Evolutionary conservation across 805 yeast species (phyloP).

Genomic region (Zygotorulaspora danielsina): DNA sequence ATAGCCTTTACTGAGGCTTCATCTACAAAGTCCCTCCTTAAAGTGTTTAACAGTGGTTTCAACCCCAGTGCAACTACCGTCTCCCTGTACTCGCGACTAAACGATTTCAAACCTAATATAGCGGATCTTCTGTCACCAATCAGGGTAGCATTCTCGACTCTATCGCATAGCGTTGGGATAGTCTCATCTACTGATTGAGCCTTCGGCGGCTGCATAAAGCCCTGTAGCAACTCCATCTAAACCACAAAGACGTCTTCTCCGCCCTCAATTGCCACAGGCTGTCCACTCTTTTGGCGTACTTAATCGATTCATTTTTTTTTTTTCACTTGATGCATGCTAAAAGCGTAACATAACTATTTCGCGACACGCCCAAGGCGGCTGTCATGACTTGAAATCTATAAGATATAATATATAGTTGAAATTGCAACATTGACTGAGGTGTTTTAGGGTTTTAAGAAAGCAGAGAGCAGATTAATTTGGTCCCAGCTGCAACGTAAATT

Average conservation of each 20-base stretch:
- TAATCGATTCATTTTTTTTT: neutral
- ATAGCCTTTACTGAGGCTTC: conserved; percentile 70
- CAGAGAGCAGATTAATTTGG: too few species aligned
- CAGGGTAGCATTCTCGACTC: conserved; percentile 75
- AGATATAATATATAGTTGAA: too few species aligned
- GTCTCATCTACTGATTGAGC: conserved; percentile 70
- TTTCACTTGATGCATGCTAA: too few species aligned
- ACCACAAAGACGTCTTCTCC: neutral
- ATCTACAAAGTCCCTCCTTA: conserved; percentile 65
- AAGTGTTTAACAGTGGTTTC: conserved; percentile 62
- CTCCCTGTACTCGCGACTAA: conserved; percentile 84
- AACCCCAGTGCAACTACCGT: conserved; percentile 84
- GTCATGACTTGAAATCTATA: too few species aligned
- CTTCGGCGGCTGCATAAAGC: conserved; percentile 45
- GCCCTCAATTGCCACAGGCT: conserved; percentile 1
- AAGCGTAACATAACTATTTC: too few species aligned
- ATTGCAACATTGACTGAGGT: too few species aligned
- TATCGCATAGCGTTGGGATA: conserved; percentile 81
- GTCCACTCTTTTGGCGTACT: neutral
- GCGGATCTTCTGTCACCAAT: conserved; percentile 89
- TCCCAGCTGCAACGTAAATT: too few species aligned
- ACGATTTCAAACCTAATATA: conserved; percentile 80
- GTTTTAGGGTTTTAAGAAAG: too few species aligned
- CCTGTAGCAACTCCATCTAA: conserved; percentile 40
- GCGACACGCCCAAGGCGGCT: too few species aligned